Evolutionary conservation across 2,329 filamentous ascomycete genomes (phyloP).

Genomic region (Ophiocordyceps unilateralis): DNA sequence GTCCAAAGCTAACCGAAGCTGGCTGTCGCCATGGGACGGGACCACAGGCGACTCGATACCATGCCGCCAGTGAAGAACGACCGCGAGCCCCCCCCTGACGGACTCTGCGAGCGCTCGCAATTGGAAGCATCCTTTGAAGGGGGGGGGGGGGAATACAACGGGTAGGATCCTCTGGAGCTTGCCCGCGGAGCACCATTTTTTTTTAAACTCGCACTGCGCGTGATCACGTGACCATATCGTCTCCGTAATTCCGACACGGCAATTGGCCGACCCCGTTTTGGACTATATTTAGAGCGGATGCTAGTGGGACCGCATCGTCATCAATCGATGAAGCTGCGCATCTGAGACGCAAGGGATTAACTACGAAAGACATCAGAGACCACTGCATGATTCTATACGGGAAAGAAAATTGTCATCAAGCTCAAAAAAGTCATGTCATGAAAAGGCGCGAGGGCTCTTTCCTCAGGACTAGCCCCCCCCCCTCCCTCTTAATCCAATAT

Average conservation of each 20-base stretch:
- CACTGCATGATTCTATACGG: no score
- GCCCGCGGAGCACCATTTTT: not conserved
- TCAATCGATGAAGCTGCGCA: no score
- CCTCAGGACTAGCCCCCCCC: no score
- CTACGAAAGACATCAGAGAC: no score
- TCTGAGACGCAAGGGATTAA: no score
- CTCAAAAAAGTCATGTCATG: no score
- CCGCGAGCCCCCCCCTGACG: not conserved
- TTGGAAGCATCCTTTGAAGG: not conserved
- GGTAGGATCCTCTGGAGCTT: not conserved
- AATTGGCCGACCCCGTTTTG: not conserved
- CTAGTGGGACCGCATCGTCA: no score
- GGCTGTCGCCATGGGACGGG: no score
- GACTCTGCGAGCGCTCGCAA: constrained; percentile 8
- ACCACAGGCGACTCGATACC: not conserved
- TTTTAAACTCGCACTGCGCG: not conserved
- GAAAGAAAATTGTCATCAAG: no score
- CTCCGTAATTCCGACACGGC: not conserved
- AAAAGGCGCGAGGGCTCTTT: no score
- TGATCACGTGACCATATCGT: not conserved
- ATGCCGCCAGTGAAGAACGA: not conserved
- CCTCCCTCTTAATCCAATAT: no score
- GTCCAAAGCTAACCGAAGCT: not conserved
- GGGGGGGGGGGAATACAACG: not conserved
- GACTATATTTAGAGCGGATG: not conserved